Conservation (phyloP, 306 rosid species). For the Prunus mume region DNA sequence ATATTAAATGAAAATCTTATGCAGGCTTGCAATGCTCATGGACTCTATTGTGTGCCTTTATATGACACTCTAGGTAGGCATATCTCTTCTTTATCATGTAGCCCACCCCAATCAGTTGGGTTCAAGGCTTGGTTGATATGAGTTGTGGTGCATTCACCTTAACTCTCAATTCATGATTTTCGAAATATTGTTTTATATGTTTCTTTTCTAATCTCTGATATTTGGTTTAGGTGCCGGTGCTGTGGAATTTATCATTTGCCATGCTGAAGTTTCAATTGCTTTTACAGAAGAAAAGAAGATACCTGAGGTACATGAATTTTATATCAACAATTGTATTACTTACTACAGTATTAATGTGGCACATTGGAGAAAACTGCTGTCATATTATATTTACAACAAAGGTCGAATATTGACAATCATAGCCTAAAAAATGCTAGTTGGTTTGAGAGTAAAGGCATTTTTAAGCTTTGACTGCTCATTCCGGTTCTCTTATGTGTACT, state of each 20-base stretch:
- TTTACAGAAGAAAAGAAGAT: conserved; percentile 86
- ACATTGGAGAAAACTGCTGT: background rate
- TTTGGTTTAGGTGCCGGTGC: conserved; percentile 76
- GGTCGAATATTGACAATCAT: background rate
- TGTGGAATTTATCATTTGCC: conserved; percentile 76
- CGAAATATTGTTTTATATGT: conserved; percentile 10
- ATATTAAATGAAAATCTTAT: conserved; percentile 15
- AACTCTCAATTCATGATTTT: background rate
- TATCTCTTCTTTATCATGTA: conserved; percentile 23
- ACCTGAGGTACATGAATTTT: conserved; percentile 55
- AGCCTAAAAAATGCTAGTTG: background rate
- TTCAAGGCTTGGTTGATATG: background rate
- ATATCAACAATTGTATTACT: background rate
- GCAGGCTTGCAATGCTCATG: conserved; percentile 99
- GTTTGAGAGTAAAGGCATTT: background rate
- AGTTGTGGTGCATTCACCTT: background rate
- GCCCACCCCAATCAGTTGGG: conserved; percentile 1
- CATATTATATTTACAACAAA: background rate
- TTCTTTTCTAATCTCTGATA: conserved; percentile 23
- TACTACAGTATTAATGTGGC: background rate
- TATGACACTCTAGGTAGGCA: conserved; percentile 87
- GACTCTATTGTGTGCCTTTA: conserved; percentile 88
- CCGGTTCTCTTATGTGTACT: conserved; percentile 15
- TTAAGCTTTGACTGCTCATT: background rate
- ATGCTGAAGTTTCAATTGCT: conserved; percentile 76